Evolutionary conservation across 768 basidiomycete genomes (phyloP), one percentile per base, ranked within the genome.

Genomic region (Boletus rubescentipes): DNA sequence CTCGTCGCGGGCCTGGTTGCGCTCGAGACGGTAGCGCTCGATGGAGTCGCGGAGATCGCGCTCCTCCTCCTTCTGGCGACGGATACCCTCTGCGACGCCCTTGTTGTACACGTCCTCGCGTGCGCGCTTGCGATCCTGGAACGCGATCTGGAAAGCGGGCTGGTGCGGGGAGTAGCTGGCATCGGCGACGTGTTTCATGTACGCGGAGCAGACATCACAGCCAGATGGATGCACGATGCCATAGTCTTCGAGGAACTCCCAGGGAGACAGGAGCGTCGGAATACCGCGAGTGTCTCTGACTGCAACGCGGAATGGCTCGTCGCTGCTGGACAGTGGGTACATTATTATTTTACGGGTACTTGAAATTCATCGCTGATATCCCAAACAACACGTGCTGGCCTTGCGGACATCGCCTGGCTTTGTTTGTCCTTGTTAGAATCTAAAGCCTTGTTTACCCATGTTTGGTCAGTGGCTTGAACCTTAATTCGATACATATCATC

Each of bases 111-210:
- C 59, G 12, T 70, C 71, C 49, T 77, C 75, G 57, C 70, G 70
- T n/a, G 68, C 53, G 38, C 68, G 66, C 60, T 75, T 72, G 45
- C 72, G 68, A 48, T 74, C 72, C 56, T 72, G 67, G 49, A 75
- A 67, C 0, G 76, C 76, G 55, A 67, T 67, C 59, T 77, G 71
- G 58, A 77, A 73, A 9, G 73, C 73, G 23, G 72, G 64, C 47
- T 72, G 70, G 43, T 69, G 65, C 23, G 65, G 67, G 40, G 68
- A 73, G 56, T 73, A 70, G 57, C 66, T 74, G 21, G 74, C 73
- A 48, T 73, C 73, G 12, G 71, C 68, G 55, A 75, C 61, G 54
- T 77, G 75, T 48, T 71, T 67, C 68, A 73, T 75, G 59, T 76
- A 77, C 11, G 67, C 62, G 7, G 68, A 56, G 54, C 75, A 77